These are phyloP conservation scores for Fomitopsis serialis DNA, from an alignment of 768 basidiomycete genomes.

Conservation along the genomic window DNA sequence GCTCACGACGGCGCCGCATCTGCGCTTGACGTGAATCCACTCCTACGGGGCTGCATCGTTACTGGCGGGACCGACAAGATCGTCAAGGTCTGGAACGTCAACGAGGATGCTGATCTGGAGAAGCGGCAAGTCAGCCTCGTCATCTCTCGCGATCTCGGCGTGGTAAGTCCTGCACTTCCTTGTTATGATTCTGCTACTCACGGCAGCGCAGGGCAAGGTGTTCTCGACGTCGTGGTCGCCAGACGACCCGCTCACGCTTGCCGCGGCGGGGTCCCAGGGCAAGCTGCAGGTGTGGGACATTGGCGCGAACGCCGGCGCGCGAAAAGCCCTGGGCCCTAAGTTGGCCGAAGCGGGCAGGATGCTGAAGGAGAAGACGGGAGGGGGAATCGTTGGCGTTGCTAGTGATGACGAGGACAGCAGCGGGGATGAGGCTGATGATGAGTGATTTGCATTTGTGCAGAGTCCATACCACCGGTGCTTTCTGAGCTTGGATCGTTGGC, in stretches of 20 bases:
- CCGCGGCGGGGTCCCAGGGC: constrained; percentile 91
- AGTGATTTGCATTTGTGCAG: no score
- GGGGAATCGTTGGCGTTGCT: constrained; percentile 64
- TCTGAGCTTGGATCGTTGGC: no score
- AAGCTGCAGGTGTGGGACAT: constrained; percentile 96
- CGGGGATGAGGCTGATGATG: constrained; percentile 34
- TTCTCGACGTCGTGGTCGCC: constrained; percentile 91
- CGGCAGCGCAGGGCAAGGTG: constrained; percentile 76
- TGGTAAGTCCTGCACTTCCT: constrained; percentile 48
- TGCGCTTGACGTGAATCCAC: constrained; percentile 85
- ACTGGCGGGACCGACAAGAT: constrained; percentile 95
- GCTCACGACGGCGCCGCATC: constrained; percentile 92
- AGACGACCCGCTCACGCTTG: constrained; percentile 89
- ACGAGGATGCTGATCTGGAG: constrained; percentile 51
- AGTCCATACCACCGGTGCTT: no score
- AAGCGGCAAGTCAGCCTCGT: constrained; percentile 80
- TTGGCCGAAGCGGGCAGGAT: constrained; percentile 66
- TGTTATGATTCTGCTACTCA: background rate
- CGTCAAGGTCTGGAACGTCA: constrained; percentile 94
- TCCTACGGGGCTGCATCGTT: constrained; percentile 83
- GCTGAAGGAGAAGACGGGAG: constrained; percentile 58
- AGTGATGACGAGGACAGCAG: constrained; percentile 69
- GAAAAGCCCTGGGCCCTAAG: constrained; percentile 80
- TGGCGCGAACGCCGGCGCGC: constrained; percentile 72
- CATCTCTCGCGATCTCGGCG: constrained; percentile 82